These are phyloP conservation scores for Candida sanyaensis DNA, from an alignment of 1,139 yeast species.

Conservation along the genomic window DNA sequence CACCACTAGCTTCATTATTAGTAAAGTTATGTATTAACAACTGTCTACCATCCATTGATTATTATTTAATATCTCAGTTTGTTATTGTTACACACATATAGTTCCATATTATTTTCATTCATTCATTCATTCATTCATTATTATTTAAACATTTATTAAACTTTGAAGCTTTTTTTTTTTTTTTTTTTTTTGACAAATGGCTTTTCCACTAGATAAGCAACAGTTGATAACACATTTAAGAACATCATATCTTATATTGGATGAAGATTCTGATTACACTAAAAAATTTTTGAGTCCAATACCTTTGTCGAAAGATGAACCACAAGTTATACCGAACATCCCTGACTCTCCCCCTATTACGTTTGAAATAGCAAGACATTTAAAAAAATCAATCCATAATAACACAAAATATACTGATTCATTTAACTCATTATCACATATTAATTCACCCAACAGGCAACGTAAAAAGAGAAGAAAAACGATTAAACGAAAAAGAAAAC, in stretches of 20 bases:
- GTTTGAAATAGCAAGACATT: conserved; percentile 28
- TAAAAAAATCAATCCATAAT: conserved; percentile 15
- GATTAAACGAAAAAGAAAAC: not conserved
- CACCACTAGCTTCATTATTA: too few species aligned
- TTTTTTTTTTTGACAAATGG: conserved; percentile 26
- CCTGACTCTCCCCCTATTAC: conserved; percentile 40
- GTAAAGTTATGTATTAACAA: too few species aligned
- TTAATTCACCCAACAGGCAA: not conserved
- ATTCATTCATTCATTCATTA: too few species aligned
- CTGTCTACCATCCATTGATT: too few species aligned
- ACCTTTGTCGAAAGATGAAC: conserved; percentile 12
- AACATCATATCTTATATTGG: conserved; percentile 28
- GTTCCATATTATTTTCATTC: not conserved
- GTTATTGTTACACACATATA: not conserved
- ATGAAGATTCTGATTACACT: conserved; percentile 28
- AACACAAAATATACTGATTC: not conserved
- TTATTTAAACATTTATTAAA: not conserved
- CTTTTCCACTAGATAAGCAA: conserved; percentile 36
- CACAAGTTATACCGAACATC: conserved; percentile 3
- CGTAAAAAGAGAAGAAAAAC: conserved; percentile 3
- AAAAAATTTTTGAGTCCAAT: conserved; percentile 23
- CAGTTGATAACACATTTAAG: conserved; percentile 35
- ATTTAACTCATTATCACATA: not conserved
- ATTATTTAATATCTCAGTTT: too few species aligned
- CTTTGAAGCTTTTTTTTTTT: not conserved